Evolutionary conservation across 768 basidiomycete genomes (phyloP), one percentile per base, ranked within the genome.

Genomic region (Lactarius sp.): DNA sequence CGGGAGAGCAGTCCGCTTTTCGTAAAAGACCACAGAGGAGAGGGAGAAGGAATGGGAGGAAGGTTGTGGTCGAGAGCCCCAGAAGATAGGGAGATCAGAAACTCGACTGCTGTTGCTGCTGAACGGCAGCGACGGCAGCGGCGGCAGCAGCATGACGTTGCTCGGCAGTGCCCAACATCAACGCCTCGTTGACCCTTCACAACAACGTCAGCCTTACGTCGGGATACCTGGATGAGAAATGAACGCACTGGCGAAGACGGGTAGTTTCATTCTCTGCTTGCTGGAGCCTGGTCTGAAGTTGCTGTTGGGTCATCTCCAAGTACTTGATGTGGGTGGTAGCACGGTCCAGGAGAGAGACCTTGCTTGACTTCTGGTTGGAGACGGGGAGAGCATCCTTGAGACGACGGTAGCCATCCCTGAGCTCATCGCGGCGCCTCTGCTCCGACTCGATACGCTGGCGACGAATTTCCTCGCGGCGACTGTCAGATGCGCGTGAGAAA

Each of bases 371-470:
- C 81, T 94, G 92, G 79, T 92, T 94, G 52, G 88, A 90, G 64
- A 87, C 81, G 34, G 94, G 94, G 69, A 96, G 86, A 60, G 87
- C 88, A 70, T 92, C 89, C 83, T 92, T 93, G 78, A 96, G 86
- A 62, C 88, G 84, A 70, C 87, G 84, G 77, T 95, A 96, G 64
- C 92, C 93, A 61, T 96, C 93, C 60, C 94, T 81, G 73, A 96
- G 89, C 77, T 96, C 94, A 70, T 95, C 92, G 44, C 94, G 85
- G 69, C 94, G 83, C 69, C 92, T 81, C 80, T 95, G 90, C 79
- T 94, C 92, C 31, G 91, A 92, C 80, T 94, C 92, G 78, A 94
- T 94, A 76, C 92, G 90, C 79, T 93, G 91, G 73, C 86, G 85
- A 73, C 92, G 90, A 70, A 94, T 90, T 60, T 90, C 90, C 80